Evolutionary conservation across 2,329 filamentous ascomycete species (phyloP), one percentile per base, ranked within the genome.

Genomic region (Chalaropsis ovoidea): DNA sequence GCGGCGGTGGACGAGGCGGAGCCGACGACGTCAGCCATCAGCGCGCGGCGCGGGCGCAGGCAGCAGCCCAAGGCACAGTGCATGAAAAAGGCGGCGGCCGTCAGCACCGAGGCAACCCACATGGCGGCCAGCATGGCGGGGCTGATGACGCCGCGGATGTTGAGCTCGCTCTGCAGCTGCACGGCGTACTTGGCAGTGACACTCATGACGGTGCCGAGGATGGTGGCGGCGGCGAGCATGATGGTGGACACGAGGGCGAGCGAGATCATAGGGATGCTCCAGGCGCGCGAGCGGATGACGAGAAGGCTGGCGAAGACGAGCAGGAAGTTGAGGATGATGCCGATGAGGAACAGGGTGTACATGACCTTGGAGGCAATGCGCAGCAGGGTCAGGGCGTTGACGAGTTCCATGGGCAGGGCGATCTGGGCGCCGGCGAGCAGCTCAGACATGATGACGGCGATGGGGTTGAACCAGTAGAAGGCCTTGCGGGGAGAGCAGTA

Each of bases 381-480:
- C 70, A 95, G 86, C 67, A 96, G 82, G 67, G 81, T 79, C 62
- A 96, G 83, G 70, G 92, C 86, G 68, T 86, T 80, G 72, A 83
- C 81, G 70, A 95, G 84, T 68, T 91, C 77, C 39, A 82, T 79
- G 11, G 93, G 92, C 27, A 96, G 80, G 11, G 88, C 88, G 73
- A 96, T 91, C 43, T 86, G 88, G 24, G 91, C 90, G 54, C 91
- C 90, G 11, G 89, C 77, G 10, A 97, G 81, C 35, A 97, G 80
- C 76, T 96, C 88, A 70, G 83, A 83, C 69, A 90, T 79, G 61
- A 97, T 78, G 70, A 96, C 90, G 66, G 87, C 78, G 52, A 96
- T 87, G 0, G 92, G 92, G 74, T 96, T 90, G 78, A 96, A 96
- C 87, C 89, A 95, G 77, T 89, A 97, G 65, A 92, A 79, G 7